These are phyloP conservation scores for Verticillium alfalfae DNA, from an alignment of 2,329 filamentous ascomycete genomes.

Conservation along the genomic window DNA sequence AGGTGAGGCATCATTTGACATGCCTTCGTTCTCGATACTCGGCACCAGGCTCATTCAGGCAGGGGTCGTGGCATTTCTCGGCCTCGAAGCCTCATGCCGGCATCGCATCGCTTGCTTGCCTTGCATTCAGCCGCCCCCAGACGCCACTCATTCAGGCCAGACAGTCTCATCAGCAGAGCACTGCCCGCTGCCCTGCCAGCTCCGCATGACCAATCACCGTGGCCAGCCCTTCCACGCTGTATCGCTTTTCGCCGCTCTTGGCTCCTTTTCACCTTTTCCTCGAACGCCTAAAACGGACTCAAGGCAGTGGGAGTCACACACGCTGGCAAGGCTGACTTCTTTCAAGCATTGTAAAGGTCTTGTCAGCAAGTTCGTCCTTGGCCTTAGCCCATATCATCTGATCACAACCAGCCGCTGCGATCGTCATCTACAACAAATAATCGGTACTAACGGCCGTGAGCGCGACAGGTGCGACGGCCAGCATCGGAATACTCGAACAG, in stretches of 20 bases:
- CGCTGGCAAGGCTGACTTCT: neutral
- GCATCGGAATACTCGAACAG: no score
- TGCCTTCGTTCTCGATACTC: no score
- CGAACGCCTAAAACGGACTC: neutral
- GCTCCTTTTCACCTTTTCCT: neutral
- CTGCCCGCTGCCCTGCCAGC: neutral
- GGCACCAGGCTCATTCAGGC: neutral
- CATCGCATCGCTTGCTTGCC: neutral
- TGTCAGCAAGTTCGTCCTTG: no score
- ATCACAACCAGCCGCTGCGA: no score
- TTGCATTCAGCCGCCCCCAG: neutral
- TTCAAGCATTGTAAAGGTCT: neutral
- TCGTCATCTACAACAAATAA: no score
- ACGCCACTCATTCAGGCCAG: neutral
- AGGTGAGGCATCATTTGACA: no score
- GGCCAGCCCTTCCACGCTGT: neutral
- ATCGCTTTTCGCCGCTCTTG: neutral
- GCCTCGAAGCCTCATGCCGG: neutral
- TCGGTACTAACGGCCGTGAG: no score
- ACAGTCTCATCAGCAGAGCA: neutral
- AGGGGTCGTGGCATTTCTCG: no score
- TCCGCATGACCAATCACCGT: neutral
- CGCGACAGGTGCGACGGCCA: no score
- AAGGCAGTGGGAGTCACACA: neutral
- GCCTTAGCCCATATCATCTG: no score